A percentile compares a stretch with the other conserved stretches of the same genome.
These are phyloP conservation scores for Euphorbia celastroides DNA, from an alignment of 441 rosid genomes.

Conservation along the genomic window DNA sequence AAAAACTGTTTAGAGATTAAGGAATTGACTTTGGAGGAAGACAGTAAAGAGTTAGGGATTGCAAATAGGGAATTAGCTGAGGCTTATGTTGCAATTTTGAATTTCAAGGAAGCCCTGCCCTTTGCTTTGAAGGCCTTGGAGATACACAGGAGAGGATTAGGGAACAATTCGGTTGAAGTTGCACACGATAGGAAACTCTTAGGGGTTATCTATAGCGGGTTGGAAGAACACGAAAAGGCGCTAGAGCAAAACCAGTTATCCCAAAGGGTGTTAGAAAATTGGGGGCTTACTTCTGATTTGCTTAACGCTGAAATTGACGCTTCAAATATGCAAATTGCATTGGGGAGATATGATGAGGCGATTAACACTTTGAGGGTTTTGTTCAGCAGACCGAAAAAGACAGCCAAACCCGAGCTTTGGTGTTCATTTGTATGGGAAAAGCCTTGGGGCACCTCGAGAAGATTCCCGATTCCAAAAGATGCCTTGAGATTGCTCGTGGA, in stretches of 20 bases:
- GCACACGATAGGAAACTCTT: conserved; percentile 82
- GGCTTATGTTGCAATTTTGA: conserved; percentile 75
- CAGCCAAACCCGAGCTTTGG: conserved; percentile 62
- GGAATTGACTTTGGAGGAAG: conserved; percentile 59
- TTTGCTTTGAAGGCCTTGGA: conserved; percentile 68
- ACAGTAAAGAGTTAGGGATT: conserved; percentile 68
- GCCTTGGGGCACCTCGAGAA: conserved; percentile 67
- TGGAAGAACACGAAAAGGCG: conserved; percentile 83
- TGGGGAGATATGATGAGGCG: conserved; percentile 75
- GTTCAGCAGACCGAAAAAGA: conserved; percentile 70
- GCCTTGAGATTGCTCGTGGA: conserved; percentile 74
- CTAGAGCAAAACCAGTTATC: conserved; percentile 81
- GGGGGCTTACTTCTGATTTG: conserved; percentile 79
- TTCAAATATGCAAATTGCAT: conserved; percentile 79
- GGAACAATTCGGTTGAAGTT: conserved; percentile 78
- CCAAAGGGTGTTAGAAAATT: conserved; percentile 62
- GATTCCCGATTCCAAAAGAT: conserved; percentile 57
- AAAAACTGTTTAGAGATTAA: conserved; percentile 75
- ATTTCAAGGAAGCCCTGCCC: conserved; percentile 78
- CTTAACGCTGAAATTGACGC: conserved; percentile 76
- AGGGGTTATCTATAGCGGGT: conserved; percentile 77
- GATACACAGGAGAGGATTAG: conserved; percentile 66
- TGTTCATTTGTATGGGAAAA: conserved; percentile 81
- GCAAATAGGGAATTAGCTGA: conserved; percentile 71
- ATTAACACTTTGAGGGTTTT: conserved; percentile 49